Base-by-base conservation (phyloP, 139 green algal species). In the Micractinium conductrix region DNA sequence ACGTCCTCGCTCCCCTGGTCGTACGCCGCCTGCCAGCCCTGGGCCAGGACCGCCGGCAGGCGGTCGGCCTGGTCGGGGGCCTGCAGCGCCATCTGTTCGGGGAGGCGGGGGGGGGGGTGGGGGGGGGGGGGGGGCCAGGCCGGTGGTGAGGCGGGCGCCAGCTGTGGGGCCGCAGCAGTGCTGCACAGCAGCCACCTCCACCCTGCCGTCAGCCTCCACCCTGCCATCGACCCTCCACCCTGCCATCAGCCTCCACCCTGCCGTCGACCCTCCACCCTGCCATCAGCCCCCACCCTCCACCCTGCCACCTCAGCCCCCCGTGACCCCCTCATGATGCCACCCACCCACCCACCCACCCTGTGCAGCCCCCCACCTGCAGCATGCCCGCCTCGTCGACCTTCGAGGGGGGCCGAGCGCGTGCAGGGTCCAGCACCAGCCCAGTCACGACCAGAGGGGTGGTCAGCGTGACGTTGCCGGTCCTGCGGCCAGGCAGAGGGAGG, bases 391-490 rank as follows among this genome's bases (percentile, higher is more conserved):
- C 21, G 28, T 83, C 78, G 10, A 84, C 81, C 1, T 55, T 30
- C 8, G 21, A 22, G 4, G 81, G 86, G 21, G 60, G 22, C 26
- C 37, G 33, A 7, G 72, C 43, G 21, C 62, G 55, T 24, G 37
- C 12, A 16, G 79, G 73, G 80, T 91, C 83, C 1, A 89, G 16
- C 30, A 86, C 85, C 68, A 83, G 89, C 21, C 90, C 89, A 22
- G 69, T 86, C 2, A 93, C 80, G 21, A 92, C 22, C 16, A 95
- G 33, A 4, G 73, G 79, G 37, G 74, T 91, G 40, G 55, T 60
- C 40, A 94, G 72, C 38, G 48, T 60, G 33, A 84, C 6, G 50
- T 67, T 28, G 42, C 62, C 83, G 37, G 40, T 81, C 65, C 84
- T 85, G 42, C 68, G 86, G 48, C 33, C 30, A 22, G 28, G 26